Evolutionary conservation across 2,329 filamentous ascomycete species (phyloP).

Genomic region (Nemania sp.): DNA sequence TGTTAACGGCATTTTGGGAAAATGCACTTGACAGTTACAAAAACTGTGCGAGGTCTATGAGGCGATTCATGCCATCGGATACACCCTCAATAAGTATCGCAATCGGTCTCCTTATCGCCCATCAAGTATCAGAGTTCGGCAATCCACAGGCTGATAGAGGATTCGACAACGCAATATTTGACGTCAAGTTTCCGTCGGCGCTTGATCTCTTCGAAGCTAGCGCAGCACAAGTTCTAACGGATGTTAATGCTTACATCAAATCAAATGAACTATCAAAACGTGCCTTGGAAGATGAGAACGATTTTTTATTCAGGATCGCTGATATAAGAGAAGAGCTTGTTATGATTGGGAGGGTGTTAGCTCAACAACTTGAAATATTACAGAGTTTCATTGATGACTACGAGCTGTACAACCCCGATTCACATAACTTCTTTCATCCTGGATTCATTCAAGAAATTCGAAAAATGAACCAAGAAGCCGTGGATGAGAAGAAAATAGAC

Average conservation of each 20-base stretch:
- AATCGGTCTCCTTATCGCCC: background rate
- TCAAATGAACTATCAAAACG: background rate
- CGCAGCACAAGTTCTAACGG: background rate
- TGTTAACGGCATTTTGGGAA: conserved; percentile 6
- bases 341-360: conserved; percentile 11
- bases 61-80: no score
- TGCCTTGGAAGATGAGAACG: conserved; percentile 5
- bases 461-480: background rate
- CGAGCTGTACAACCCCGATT: background rate
- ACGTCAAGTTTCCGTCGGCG: background rate
- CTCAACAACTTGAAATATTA: conserved; percentile 13
- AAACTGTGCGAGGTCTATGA: background rate
- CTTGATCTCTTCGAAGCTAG: conserved; percentile 13
- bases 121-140: background rate
- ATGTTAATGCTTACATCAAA: background rate
- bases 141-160: background rate
- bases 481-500: background rate
- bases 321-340: conserved; percentile 17
- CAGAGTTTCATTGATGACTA: conserved; percentile 1
- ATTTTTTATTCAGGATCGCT: conserved; percentile 8
- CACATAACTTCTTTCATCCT: background rate
- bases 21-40: background rate
- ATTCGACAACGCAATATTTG: background rate
- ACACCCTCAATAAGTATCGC: no score
- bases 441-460: background rate